Evolutionary conservation across 176 grass and related monocot species (phyloP), one percentile per base, ranked within the genome.

Genomic region (Avena atlantica): DNA sequence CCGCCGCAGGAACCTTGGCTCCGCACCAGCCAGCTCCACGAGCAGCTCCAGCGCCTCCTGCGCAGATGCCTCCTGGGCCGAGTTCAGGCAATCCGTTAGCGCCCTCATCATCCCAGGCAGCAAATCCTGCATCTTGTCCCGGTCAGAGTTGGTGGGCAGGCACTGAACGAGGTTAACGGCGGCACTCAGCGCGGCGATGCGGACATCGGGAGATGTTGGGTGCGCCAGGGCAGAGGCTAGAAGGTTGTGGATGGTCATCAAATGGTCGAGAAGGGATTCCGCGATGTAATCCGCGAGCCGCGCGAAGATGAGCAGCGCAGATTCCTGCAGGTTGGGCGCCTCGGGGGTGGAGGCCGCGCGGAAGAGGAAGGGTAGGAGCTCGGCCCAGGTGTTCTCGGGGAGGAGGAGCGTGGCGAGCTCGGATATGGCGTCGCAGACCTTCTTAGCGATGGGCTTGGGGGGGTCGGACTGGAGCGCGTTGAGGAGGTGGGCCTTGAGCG

Each of bases 1-100:
- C 5, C 91, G 78, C 27, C 97, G 89, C 19, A 99, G 89, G 91
- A 99, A 97, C 61, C 97, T 88, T 7, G 97, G 97, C 72, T 99
- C 97, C 0, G 94, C 84, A 1, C 94, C 94, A 9, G 94, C 97
- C 14, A 99, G 91, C 65, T 99, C 97, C 3, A 99, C 90, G 2
- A 99, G 97, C 70, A 99, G 92, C 83, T 99, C 97, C 1, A 99
- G 92, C 0, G 97, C 97, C 61, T 99, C 97, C 90, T 97, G 97
- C 0, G 97, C 97, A 9, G 97, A 89, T 8, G 92, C 97, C 78
- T 99, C 97, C 55, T 99, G 94, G 13, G 87, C 84, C 4, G 92
- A 96, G 81, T 99, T 99, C 2, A 99, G 86, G 76, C 93, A 96
- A 62, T 99, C 97, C 0, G 94, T 97, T 49, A 99, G 94, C 1